Conservation (phyloP, 2,329 filamentous ascomycete species). For the Xylariaceae sp. region DNA sequence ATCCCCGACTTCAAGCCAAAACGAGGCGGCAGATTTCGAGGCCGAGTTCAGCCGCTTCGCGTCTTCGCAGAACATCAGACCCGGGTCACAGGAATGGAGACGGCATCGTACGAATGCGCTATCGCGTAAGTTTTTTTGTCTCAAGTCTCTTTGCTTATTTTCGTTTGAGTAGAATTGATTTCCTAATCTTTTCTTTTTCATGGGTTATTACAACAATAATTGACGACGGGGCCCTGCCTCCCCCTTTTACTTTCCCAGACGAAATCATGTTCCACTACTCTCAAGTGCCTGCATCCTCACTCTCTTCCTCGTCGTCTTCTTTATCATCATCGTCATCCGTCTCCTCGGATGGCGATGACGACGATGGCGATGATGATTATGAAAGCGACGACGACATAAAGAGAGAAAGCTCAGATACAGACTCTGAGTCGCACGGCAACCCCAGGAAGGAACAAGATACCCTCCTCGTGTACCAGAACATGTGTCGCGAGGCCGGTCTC, state of each 20-base stretch:
- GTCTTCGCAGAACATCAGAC: conserved; percentile 21
- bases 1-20: conserved; percentile 20
- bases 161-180: too few species aligned
- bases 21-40: conserved; percentile 21
- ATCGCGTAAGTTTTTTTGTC: conserved; percentile 9
- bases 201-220: neutral
- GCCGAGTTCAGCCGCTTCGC: conserved; percentile 26
- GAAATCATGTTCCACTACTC: conserved; percentile 16
- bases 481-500: conserved; percentile 17
- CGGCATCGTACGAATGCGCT: conserved; percentile 11
- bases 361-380: too few species aligned
- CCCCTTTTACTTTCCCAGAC: conserved; percentile 5
- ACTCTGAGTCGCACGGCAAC: too few species aligned
- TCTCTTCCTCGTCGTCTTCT: too few species aligned
- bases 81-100: conserved; percentile 8
- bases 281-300: conserved; percentile 1
- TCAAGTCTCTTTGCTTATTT: too few species aligned
- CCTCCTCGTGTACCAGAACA: conserved; percentile 10
- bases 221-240: neutral
- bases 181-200: too few species aligned
- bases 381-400: conserved; percentile 4
- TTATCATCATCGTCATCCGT: too few species aligned
- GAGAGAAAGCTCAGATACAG: too few species aligned
- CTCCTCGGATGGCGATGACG: too few species aligned
- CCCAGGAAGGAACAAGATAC: neutral